phyloP scores from a whole-genome alignment of 768 basidiomycete genomes.

The Suillus fuscotomentosus region DNA sequence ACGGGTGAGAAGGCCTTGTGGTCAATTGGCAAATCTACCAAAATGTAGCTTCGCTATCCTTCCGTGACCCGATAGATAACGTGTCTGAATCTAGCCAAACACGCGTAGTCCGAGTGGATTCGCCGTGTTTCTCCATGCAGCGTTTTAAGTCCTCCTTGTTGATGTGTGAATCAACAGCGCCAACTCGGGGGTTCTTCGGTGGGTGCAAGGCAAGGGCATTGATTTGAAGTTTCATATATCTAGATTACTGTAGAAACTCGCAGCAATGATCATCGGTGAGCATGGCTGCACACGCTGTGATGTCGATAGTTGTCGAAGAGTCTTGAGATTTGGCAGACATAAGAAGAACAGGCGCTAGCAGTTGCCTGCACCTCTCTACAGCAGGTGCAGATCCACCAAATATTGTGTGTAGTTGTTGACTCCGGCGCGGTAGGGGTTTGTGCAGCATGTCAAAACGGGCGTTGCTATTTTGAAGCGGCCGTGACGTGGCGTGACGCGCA shows the following conservation, averaged over 20 bases:
- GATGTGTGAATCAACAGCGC: not conserved
- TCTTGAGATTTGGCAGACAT: slow-evolving; percentile 17
- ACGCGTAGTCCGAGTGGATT: slow-evolving; percentile 15
- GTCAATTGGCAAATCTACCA: slow-evolving; percentile 16
- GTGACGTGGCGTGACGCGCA: no score
- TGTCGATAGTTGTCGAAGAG: slow-evolving; percentile 11
- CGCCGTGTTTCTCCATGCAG: slow-evolving; percentile 10
- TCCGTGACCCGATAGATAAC: slow-evolving; percentile 8
- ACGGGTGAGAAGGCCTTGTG: not conserved
- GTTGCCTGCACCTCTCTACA: slow-evolving; percentile 26
- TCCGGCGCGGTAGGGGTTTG: not conserved
- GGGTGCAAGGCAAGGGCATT: slow-evolving; percentile 8
- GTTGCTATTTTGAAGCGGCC: no score
- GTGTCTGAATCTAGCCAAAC: slow-evolving; percentile 14
- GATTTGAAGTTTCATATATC: slow-evolving; percentile 25
- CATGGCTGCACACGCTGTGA: slow-evolving; percentile 20
- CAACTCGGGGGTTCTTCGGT: slow-evolving; percentile 4
- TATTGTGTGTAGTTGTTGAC: slow-evolving; percentile 9
- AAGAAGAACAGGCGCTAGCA: slow-evolving; percentile 23
- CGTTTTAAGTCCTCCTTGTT: slow-evolving; percentile 9
- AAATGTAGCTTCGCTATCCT: slow-evolving; percentile 24
- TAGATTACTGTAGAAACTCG: slow-evolving; percentile 19
- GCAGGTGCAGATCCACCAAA: slow-evolving; percentile 11
- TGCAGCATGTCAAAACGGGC: not conserved
- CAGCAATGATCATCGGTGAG: slow-evolving; percentile 28